Base-by-base conservation (phyloP, 129 eudicot species). In the Arctium minus region DNA sequence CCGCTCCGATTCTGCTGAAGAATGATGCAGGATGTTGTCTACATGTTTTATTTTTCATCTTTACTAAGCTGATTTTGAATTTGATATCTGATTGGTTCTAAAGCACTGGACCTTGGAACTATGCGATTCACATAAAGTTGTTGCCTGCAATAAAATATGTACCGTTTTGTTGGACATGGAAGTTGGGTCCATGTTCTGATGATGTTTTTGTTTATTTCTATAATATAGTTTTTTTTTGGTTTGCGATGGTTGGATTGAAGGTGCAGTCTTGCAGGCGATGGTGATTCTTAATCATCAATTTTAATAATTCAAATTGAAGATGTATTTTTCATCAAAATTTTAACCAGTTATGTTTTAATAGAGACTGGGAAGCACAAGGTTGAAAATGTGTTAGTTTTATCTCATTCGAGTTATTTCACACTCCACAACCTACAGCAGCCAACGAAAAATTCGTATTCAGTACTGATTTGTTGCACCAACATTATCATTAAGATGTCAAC, bases 1-100 rank as follows among this genome's bases (percentile, higher is more conserved):
- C 29, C 89, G 97, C 84, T 85, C 97, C 0, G 94, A 90, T 48
- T 70, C 91, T 71, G 85, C 86, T 40, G 94, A 90, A 72, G 89
- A 64, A 37, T 86, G 89, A 86, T 53, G 78, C 74, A 2, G 83
- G 68, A 84, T 60, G 68, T 5, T 60, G 8, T 60, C 68, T 60
- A 17, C 68, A 60, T 60, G 68, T 18, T 60, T 60, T 53, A 13
- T 17, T 13, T 56, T 60, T 60, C 9, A 60, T 60, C 29, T 60
- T 60, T 60, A 60, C 68, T n/a, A 60, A 60, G 68, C 68, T 60
- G 30, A 60, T 18, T 17, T 17, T 18, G 68, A 60, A 60, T 60
- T 60, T 60, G 29, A 60, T 60, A 6, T 60, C 29, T 60, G 68
- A 60, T 60, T 60, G 68, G 68, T 60, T 60, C n/a, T 60, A 60